Base-by-base conservation (phyloP, 148 eudicot genomes). In the Amaranthus cruentus region DNA sequence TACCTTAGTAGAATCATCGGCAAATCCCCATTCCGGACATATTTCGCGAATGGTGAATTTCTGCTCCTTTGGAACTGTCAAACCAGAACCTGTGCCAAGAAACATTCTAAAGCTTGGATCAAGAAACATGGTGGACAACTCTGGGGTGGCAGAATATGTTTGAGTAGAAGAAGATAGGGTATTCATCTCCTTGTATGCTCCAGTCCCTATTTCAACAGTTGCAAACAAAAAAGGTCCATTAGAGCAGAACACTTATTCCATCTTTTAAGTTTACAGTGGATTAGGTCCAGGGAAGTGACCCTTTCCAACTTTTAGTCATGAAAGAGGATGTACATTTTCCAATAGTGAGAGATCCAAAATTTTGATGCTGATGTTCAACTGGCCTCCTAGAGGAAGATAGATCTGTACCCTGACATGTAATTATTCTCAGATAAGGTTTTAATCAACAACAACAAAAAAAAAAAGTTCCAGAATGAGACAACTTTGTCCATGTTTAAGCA, bases 1-100 rank as follows among this genome's bases (percentile, higher is more conserved):
- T 84, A 90, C 98, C 93, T 88, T 90, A 5, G 93, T 83, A 62
- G 81, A 69, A 75, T 85, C 89, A 14, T 83, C 74, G 57, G 85
- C 76, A 83, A 84, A 92, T 74, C 93, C 88, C 96, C 93, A 92
- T 60, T 87, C 88, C 38, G 98, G 98, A 56, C 88, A 87, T 76
- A 92, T 79, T 73, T 87, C 91, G 43, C 77, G 86, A 69, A 92
- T 92, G 4, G 86, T 86, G 70, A 92, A 92, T 81, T 80, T 90
- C 79, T 92, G 93, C 18, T 76, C 81, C 66, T 83, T 80, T 47
- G 93, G 74, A 76, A 84, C 74, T 59, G 85, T 88, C 83, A 88
- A 77, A 71, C 86, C 83, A 79, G 84, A 71, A 74, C 76, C 81
- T 74, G 79, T 76, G 76, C 64, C 88, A 77, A 81, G 78, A 68